These are phyloP conservation scores for Gastrodia elata DNA, from an alignment of 106 monocot species.

Conservation along the genomic window DNA sequence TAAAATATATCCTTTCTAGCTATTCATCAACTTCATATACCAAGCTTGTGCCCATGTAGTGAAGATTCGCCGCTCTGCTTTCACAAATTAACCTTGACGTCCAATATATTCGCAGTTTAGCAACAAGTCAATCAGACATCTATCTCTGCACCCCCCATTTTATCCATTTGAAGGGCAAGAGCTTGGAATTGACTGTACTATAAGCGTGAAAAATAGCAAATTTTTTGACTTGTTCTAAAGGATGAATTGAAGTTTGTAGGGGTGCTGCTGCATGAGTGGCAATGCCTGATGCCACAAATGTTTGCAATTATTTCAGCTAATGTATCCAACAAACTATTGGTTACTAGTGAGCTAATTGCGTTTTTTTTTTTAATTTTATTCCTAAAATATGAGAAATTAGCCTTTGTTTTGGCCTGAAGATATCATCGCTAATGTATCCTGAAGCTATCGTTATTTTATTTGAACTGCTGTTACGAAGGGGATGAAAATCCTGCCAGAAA, in stretches of 20 bases:
- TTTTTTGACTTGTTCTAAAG: conserved; percentile 1
- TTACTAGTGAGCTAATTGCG: too few species aligned
- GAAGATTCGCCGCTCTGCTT: neutral
- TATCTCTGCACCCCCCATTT: neutral
- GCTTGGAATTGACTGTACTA: neutral
- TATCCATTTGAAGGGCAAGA: neutral
- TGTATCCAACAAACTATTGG: too few species aligned
- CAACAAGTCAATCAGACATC: neutral
- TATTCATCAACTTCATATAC: neutral
- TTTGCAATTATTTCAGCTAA: too few species aligned
- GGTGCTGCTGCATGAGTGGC: neutral
- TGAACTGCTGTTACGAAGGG: too few species aligned
- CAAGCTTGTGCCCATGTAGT: neutral
- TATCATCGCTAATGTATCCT: too few species aligned
- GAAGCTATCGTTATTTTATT: too few species aligned
- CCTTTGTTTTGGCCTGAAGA: too few species aligned
- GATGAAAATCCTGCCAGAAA: too few species aligned
- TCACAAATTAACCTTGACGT: neutral
- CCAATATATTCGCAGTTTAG: neutral
- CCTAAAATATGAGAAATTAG: too few species aligned
- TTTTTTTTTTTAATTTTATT: too few species aligned
- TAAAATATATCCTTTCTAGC: conserved; percentile 6
- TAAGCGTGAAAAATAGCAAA: neutral
- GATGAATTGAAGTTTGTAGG: neutral
- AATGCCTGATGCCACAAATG: too few species aligned